Evolutionary conservation across 192 early-diverging fungal species (phyloP).

Genomic region (Allomyces macrogynus): DNA sequence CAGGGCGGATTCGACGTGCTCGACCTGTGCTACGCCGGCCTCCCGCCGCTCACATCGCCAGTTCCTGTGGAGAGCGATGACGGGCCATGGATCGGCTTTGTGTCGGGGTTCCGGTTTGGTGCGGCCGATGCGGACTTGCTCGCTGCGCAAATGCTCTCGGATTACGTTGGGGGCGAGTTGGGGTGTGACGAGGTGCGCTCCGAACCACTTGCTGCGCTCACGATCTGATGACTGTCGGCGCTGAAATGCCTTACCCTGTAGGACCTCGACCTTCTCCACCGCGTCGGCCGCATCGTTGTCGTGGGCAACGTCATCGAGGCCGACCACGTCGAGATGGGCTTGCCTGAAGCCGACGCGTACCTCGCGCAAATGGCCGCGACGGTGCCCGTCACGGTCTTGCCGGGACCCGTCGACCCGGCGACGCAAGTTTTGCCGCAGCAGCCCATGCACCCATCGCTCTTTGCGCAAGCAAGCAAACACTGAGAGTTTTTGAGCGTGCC

Average conservation of each 20-base stretch:
- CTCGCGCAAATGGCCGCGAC: conserved; percentile 40
- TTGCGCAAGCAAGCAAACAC: conserved; percentile 32
- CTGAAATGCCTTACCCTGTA: conserved; percentile 6
- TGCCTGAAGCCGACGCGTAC: conserved; percentile 32
- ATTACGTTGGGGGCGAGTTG: conserved; percentile 57
- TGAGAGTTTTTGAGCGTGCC: conserved; percentile 47
- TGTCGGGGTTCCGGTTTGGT: conserved; percentile 61
- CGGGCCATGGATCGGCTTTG: conserved; percentile 42
- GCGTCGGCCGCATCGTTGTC: conserved; percentile 51
- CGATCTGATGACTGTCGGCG: too few species aligned
- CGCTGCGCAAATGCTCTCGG: conserved; percentile 48
- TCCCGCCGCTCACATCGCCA: conserved; percentile 27
- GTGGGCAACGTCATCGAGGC: conserved; percentile 48
- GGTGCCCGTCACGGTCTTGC: conserved; percentile 55
- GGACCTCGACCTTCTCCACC: conserved; percentile 30
- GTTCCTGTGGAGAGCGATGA: conserved; percentile 4
- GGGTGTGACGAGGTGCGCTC: conserved; percentile 16
- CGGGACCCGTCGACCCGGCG: conserved; percentile 60
- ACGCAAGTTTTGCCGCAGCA: conserved; percentile 68
- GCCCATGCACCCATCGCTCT: conserved; percentile 50
- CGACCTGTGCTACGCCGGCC: conserved; percentile 57
- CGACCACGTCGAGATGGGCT: conserved; percentile 12
- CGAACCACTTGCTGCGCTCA: neutral
- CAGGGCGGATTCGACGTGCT: conserved; percentile 64
- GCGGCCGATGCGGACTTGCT: conserved; percentile 21